These are phyloP conservation scores for Fusarium nodosum DNA, from an alignment of 2,329 filamentous ascomycete species.

Conservation along the genomic window DNA sequence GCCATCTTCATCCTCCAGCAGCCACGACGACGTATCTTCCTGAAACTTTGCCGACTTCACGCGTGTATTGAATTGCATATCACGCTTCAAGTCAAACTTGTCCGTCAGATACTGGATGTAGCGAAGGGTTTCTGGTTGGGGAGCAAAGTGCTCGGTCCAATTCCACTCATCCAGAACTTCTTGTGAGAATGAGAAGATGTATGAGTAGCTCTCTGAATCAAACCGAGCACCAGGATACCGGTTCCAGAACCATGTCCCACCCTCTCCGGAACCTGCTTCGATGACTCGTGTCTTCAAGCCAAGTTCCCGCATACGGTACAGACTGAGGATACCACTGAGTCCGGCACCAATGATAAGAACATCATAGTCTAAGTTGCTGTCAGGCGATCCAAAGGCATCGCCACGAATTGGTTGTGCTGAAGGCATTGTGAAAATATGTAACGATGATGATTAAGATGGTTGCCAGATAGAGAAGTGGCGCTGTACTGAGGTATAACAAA, in stretches of 20 bases:
- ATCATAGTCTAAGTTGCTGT: slow-evolving; percentile 39
- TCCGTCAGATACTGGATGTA: slow-evolving; percentile 61
- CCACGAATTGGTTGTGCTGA: slow-evolving; percentile 22
- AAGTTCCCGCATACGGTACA: slow-evolving; percentile 58
- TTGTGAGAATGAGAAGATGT: slow-evolving; percentile 47
- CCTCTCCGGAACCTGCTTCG: slow-evolving; percentile 58
- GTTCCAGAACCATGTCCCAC: slow-evolving; percentile 63
- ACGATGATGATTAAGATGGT: neutral
- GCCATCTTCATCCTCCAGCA: slow-evolving; percentile 21
- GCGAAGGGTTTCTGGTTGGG: slow-evolving; percentile 55
- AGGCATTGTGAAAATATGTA: slow-evolving; percentile 22
- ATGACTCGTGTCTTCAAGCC: slow-evolving; percentile 55
- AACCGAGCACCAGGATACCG: slow-evolving; percentile 59
- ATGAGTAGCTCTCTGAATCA: slow-evolving; percentile 47
- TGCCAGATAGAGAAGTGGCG: neutral
- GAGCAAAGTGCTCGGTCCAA: slow-evolving; percentile 54
- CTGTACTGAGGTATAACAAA: neutral
- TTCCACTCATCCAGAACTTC: slow-evolving; percentile 58
- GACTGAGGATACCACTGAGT: slow-evolving; percentile 58
- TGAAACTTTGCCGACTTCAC: slow-evolving; percentile 58
- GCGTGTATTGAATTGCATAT: slow-evolving; percentile 58
- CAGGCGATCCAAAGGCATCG: slow-evolving; percentile 19
- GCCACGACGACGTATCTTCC: slow-evolving; percentile 30
- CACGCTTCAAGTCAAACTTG: slow-evolving; percentile 57
- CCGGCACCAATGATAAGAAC: slow-evolving; percentile 43